These are phyloP conservation scores for Clarireedia paspali DNA, from an alignment of 2,329 filamentous ascomycete genomes.

Conservation along the genomic window DNA sequence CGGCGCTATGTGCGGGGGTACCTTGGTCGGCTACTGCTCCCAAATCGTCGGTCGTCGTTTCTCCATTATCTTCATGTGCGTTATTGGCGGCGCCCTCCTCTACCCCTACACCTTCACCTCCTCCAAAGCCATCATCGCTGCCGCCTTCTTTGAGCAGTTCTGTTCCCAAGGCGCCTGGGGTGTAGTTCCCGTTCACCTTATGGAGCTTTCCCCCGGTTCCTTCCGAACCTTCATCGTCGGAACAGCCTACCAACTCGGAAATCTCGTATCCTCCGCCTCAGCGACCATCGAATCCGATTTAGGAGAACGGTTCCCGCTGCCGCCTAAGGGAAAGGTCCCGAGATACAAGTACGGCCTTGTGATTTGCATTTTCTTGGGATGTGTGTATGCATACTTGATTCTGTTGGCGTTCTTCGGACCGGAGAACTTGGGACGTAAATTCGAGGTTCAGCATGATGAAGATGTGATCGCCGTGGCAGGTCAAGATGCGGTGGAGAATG, in stretches of 20 bases:
- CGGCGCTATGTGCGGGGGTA: slow-evolving; percentile 62
- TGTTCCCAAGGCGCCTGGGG: slow-evolving; percentile 73
- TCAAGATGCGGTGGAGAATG: slow-evolving; percentile 12
- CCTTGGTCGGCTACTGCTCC: slow-evolving; percentile 56
- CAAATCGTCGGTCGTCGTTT: slow-evolving; percentile 64
- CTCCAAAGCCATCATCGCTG: slow-evolving; percentile 59
- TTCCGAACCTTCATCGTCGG: slow-evolving; percentile 67
- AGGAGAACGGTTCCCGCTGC: slow-evolving; percentile 66
- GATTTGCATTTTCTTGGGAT: slow-evolving; percentile 82
- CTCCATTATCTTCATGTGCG: slow-evolving; percentile 56
- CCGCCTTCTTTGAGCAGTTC: slow-evolving; percentile 79
- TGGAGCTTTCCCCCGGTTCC: slow-evolving; percentile 62
- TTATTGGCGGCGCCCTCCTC: slow-evolving; percentile 65
- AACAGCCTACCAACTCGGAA: slow-evolving; percentile 66
- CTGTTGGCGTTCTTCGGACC: slow-evolving; percentile 7
- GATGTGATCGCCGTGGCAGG: slow-evolving; percentile 6
- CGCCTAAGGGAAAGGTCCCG: slow-evolving; percentile 40
- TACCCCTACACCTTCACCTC: slow-evolving; percentile 74
- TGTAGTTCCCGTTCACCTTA: slow-evolving; percentile 65
- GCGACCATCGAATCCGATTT: slow-evolving; percentile 74
- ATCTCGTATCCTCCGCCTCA: slow-evolving; percentile 65
- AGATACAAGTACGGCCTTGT: slow-evolving; percentile 74
- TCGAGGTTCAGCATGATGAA: slow-evolving; percentile 9
- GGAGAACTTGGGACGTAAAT: slow-evolving; percentile 2
- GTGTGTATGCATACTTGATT: slow-evolving; percentile 21